Evolutionary conservation across 2,329 filamentous ascomycete species (phyloP).

Genomic region (Botryotinia narcissicola): DNA sequence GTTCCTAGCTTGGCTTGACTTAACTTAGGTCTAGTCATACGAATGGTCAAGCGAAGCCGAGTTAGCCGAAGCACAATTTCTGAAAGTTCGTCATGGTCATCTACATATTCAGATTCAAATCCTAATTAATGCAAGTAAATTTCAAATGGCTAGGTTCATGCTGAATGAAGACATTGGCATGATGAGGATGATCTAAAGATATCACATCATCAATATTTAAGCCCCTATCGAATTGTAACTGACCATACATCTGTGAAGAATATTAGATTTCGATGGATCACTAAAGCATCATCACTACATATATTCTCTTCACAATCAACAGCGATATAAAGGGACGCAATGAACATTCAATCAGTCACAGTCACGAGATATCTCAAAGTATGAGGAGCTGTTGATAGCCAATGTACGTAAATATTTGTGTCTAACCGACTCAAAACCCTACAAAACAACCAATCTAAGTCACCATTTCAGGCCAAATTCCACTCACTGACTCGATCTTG

Average conservation of each 20-base stretch:
- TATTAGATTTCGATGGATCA: background rate
- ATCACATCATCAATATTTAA: background rate
- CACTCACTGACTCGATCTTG: accelerated
- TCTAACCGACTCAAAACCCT: background rate
- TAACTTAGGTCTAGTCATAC: background rate
- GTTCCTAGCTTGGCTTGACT: background rate
- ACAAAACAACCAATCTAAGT: too few species aligned
- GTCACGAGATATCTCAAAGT: accelerated
- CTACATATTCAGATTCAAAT: background rate
- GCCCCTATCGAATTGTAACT: background rate
- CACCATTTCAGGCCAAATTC: too few species aligned
- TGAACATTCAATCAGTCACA: background rate
- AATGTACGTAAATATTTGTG: too few species aligned
- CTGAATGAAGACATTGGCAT: background rate
- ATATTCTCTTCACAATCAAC: background rate
- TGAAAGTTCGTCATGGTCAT: background rate
- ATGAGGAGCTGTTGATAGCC: background rate
- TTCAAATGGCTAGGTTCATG: background rate
- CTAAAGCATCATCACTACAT: background rate
- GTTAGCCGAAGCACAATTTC: background rate
- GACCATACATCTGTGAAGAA: too few species aligned
- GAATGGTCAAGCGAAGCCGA: background rate
- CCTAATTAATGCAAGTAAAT: background rate
- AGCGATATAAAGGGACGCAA: background rate
- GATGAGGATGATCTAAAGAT: background rate